phyloP scores from a whole-genome alignment of 2,329 filamentous ascomycete species.

The Cercospora sesami region DNA sequence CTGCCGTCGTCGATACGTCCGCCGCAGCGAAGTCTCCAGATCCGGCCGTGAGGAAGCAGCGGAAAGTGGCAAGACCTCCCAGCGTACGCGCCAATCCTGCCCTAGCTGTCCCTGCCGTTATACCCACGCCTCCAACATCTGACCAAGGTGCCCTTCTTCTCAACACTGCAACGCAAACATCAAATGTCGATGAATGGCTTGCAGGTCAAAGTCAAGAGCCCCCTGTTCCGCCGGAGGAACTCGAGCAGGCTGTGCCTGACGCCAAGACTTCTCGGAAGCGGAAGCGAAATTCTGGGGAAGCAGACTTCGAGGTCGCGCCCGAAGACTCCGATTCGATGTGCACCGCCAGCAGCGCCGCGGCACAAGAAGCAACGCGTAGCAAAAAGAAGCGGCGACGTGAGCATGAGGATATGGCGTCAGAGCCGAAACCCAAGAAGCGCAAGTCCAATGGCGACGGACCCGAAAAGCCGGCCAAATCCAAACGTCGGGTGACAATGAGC shows the following conservation, averaged over 20 bases:
- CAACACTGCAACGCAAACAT: neutral
- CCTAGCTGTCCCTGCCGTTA: conserved; percentile 4
- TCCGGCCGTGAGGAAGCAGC: neutral
- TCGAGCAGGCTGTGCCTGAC: neutral
- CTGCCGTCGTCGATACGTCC: neutral
- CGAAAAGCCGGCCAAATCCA: neutral
- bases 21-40: neutral
- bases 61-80: conserved; percentile 2
- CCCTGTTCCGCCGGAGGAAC: conserved; percentile 15
- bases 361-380: conserved; percentile 12
- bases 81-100: neutral
- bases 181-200: conserved; percentile 15
- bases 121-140: conserved; percentile 15
- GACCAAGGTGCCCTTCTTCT: conserved; percentile 2
- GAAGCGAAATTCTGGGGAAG: conserved; percentile 21
- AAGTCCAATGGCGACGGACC: neutral
- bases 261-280: conserved; percentile 21
- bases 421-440: conserved; percentile 10
- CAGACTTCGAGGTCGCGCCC: conserved; percentile 20
- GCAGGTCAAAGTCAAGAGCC: conserved; percentile 16
- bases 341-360: conserved; percentile 5
- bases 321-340: conserved; percentile 12
- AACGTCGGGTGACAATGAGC: conserved; percentile 11
- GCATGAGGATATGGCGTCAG: neutral
- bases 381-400: neutral